Percentiles rank a stretch among this genome's conserved stretches.
Conservation (phyloP, 306 rosid species). For the Lagenaria siceraria region DNA sequence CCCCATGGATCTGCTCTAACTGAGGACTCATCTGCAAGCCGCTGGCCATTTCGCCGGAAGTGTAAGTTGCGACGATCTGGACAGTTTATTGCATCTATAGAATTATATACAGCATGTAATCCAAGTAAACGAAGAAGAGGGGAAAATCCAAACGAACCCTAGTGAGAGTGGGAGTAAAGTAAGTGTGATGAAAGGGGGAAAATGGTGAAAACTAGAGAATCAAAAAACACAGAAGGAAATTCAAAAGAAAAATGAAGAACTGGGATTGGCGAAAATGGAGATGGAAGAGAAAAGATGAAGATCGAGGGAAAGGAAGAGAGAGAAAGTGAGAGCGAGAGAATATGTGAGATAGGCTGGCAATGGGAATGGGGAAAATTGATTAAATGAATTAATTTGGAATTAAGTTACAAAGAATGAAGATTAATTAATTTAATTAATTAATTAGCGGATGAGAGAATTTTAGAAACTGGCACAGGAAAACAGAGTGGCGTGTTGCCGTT, state of each 20-base stretch:
- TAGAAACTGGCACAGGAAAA: not conserved
- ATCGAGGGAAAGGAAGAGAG: not conserved
- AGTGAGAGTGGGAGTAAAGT: not conserved
- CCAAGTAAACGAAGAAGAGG: not conserved
- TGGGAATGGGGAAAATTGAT: not conserved
- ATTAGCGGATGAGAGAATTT: not conserved
- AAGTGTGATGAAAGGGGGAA: not conserved
- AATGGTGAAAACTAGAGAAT: not conserved
- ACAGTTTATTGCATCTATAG: not conserved
- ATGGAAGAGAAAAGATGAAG: not conserved
- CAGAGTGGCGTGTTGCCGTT: not conserved
- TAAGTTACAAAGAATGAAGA: not conserved
- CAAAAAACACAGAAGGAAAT: not conserved
- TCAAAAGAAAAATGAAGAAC: not conserved
- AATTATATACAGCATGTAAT: not conserved
- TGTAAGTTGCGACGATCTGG: not conserved
- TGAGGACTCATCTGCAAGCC: constrained; percentile 70
- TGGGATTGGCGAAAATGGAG: not conserved
- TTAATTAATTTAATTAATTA: not conserved
- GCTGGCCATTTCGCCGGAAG: constrained; percentile 54
- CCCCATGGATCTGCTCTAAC: constrained; percentile 98
- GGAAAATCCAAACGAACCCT: not conserved
- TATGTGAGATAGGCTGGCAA: not conserved
- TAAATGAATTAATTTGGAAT: not conserved
- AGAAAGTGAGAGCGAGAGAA: not conserved